phyloP scores from a whole-genome alignment of 805 yeast genomes.

The Isabelozyma rhagii region DNA sequence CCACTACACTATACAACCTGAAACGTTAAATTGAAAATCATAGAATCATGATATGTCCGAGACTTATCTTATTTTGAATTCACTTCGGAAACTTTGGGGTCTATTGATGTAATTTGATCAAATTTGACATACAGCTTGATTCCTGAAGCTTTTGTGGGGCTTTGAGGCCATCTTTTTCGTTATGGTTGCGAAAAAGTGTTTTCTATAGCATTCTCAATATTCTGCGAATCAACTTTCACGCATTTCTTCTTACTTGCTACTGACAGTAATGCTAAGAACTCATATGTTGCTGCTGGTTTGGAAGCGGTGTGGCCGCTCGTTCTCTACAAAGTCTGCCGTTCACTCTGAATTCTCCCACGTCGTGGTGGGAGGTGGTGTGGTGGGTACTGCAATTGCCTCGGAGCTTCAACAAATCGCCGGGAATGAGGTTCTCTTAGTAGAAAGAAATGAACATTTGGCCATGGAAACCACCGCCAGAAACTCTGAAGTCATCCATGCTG shows the following conservation, averaged over 20 bases:
- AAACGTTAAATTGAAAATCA: no score
- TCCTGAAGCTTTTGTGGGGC: background rate
- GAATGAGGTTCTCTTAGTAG: constrained; percentile 61
- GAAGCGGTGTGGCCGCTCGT: background rate
- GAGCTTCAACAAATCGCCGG: constrained; percentile 48
- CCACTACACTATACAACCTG: constrained; percentile 69
- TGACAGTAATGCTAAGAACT: no score
- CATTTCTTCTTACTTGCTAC: no score
- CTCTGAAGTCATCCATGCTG: constrained; percentile 93
- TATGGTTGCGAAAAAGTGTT: background rate
- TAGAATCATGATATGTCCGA: no score
- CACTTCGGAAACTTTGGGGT: no score
- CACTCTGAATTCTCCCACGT: constrained; percentile 60
- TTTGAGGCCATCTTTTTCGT: background rate
- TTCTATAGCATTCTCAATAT: no score
- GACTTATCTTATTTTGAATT: no score
- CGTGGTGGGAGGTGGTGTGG: constrained; percentile 81
- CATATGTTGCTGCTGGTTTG: background rate
- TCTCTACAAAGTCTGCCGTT: background rate
- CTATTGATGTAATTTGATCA: no score
- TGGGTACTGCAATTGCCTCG: constrained; percentile 79
- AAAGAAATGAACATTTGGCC: constrained; percentile 64
- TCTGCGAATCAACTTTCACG: no score
- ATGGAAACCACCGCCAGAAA: constrained; percentile 85
- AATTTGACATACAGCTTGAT: background rate